Conservation (phyloP, 2,329 filamentous ascomycete species). For the Exserohilum turcica region DNA sequence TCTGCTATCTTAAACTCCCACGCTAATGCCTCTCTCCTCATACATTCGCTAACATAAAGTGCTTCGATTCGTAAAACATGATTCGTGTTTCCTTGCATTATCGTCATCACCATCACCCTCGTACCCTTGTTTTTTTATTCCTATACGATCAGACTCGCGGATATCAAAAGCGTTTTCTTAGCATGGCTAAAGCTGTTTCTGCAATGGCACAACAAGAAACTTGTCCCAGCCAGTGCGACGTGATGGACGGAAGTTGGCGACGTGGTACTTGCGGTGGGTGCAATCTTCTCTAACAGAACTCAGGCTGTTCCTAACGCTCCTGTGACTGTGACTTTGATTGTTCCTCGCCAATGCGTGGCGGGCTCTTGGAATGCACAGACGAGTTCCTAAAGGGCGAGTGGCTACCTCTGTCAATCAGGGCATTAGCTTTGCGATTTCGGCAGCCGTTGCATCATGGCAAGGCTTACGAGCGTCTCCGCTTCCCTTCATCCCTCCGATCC, state of each 20-base stretch:
- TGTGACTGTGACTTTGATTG: slow-evolving; percentile 31
- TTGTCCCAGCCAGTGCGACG: neutral
- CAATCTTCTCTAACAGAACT: neutral
- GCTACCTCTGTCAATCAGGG: slow-evolving; percentile 32
- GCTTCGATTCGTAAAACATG: slow-evolving; percentile 9
- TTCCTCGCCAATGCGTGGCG: slow-evolving; percentile 47
- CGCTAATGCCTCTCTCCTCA: slow-evolving; percentile 1
- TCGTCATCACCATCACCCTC: too few relatives aligned
- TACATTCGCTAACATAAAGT: slow-evolving; percentile 1
- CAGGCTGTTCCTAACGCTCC: slow-evolving; percentile 10
- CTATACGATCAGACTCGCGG: neutral
- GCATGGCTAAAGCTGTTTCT: neutral
- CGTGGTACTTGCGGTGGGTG: neutral
- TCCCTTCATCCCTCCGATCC: slow-evolving; percentile 81
- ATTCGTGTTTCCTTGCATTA: neutral
- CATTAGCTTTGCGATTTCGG: neutral
- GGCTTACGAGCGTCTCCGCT: slow-evolving; percentile 79
- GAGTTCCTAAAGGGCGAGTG: slow-evolving; percentile 41
- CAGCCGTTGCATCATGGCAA: neutral
- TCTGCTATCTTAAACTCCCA: slow-evolving; percentile 1
- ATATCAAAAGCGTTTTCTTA: neutral
- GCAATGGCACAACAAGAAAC: neutral
- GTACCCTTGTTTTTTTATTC: neutral
- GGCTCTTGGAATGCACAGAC: slow-evolving; percentile 41
- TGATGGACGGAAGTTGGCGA: neutral